Evolutionary conservation across 2,329 filamentous ascomycete species (phyloP).

Genomic region (Fusarium equiseti): DNA sequence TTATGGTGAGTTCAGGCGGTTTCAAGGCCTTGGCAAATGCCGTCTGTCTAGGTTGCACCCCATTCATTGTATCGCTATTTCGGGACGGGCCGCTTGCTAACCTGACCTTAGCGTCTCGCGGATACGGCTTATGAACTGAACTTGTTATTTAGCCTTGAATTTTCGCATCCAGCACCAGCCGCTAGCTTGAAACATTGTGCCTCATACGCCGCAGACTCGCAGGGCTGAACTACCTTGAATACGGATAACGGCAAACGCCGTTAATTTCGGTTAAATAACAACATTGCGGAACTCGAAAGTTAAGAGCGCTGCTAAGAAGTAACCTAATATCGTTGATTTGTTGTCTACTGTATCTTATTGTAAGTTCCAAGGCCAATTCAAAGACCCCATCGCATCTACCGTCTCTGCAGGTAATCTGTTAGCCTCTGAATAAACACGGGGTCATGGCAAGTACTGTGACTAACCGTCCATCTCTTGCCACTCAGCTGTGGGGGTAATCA

Average conservation of each 20-base stretch:
- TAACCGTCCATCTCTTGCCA: constrained; percentile 24
- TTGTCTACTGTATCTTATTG: background rate
- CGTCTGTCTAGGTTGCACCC: background rate
- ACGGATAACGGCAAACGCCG: background rate
- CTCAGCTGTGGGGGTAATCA: background rate
- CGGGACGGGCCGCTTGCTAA: background rate
- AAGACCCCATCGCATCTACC: background rate
- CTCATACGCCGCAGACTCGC: background rate
- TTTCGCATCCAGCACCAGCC: background rate
- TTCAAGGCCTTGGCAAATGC: background rate
- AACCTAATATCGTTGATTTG: background rate
- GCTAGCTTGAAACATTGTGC: background rate
- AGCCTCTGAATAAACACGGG: background rate
- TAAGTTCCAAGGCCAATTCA: constrained; percentile 14
- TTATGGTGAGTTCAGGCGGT: background rate
- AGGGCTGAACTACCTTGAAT: background rate
- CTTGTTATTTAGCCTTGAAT: background rate
- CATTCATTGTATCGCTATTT: background rate
- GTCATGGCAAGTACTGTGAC: background rate
- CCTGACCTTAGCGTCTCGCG: background rate
- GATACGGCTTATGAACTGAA: background rate
- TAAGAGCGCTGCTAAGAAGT: background rate
- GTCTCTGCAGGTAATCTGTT: background rate
- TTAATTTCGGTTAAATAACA: background rate
- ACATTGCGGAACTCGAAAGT: background rate